Base-by-base conservation (phyloP, 1,284 basidiomycete genomes). In the Cerrena zonata region DNA sequence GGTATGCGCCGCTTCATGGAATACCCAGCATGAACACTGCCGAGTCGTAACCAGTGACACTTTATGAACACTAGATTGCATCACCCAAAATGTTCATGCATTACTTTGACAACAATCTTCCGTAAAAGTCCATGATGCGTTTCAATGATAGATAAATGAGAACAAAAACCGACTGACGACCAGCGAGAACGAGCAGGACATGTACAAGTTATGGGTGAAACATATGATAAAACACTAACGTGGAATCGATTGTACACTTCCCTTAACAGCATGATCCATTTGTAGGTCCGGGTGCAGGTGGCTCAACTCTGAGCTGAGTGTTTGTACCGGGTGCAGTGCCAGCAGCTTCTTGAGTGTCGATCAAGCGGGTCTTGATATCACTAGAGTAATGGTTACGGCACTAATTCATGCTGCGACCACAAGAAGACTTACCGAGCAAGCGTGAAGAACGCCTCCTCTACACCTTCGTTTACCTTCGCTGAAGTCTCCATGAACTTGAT, bases 371-470 rank as follows among this genome's bases (percentile, higher is more conserved):
- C 79, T 99, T 99, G 77, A 96, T 96, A 69, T 94, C 92, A 67
- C 94, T 95, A 66, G 39, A 37, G 47, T 25, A 7, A 34, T 19
- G 37, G 47, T 24, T 22, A 21, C n/a, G n/a, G n/a, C n/a, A n/a
- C n/a, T n/a, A n/a, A n/a, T n/a, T n/a, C n/a, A n/a, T n/a, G n/a
- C n/a, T n/a, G n/a, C n/a, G n/a, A n/a, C n/a, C n/a, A n/a, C n/a
- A n/a, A n/a, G n/a, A 13, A 24, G 47, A 70, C 86, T 58, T 52
- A 94, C 93, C 94, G 82, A 34, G 96, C 95, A 52, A 99, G 79
- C 12, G 89, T 91, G 72, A 99, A 98, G 80, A 99, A 99, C 2
- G 96, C 95, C 63, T 98, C 94, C 72, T 99, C 96, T 19, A 99
- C 96, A 56, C 94, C 94, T 54, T 96, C 89, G 70, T 98, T 99